Percentiles rank a stretch among this genome's conserved stretches.
phyloP scores from a whole-genome alignment of 169 alveolate species.

The Cryptosporidium sp. region DNA sequence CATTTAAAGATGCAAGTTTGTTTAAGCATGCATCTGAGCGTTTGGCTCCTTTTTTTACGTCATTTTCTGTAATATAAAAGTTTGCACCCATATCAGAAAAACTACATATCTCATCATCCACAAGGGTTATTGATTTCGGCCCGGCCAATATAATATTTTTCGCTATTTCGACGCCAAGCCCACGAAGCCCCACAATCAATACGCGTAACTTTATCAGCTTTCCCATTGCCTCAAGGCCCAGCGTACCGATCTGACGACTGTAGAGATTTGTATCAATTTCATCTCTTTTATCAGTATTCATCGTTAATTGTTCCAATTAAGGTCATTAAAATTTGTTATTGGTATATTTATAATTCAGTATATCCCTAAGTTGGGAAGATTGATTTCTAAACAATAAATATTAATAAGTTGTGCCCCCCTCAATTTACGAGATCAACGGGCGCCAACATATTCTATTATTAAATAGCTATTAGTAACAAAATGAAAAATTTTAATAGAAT shows the following conservation, averaged over 20 bases:
- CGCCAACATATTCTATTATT: background rate
- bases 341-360: background rate
- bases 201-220: constrained; percentile 91
- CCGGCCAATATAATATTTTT: constrained; percentile 97
- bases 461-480: no score
- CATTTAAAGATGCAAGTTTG: constrained; percentile 92
- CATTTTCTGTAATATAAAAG: constrained; percentile 91
- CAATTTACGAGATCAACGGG: background rate
- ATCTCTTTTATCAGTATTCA: constrained; percentile 62
- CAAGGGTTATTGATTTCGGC: constrained; percentile 91
- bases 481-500: background rate
- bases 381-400: background rate
- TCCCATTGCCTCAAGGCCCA: constrained; percentile 98
- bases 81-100: constrained; percentile 93
- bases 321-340: background rate
- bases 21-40: constrained; percentile 90
- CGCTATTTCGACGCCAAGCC: constrained; percentile 93
- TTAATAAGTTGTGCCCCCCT: background rate
- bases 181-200: constrained; percentile 94
- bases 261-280: constrained; percentile 95
- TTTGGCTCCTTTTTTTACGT: constrained; percentile 85
- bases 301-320: background rate
- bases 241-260: constrained; percentile 98
- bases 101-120: constrained; percentile 89
- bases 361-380: background rate